These are phyloP conservation scores for Beauveria caledonica DNA, from an alignment of 2,329 filamentous ascomycete species.

Conservation along the genomic window DNA sequence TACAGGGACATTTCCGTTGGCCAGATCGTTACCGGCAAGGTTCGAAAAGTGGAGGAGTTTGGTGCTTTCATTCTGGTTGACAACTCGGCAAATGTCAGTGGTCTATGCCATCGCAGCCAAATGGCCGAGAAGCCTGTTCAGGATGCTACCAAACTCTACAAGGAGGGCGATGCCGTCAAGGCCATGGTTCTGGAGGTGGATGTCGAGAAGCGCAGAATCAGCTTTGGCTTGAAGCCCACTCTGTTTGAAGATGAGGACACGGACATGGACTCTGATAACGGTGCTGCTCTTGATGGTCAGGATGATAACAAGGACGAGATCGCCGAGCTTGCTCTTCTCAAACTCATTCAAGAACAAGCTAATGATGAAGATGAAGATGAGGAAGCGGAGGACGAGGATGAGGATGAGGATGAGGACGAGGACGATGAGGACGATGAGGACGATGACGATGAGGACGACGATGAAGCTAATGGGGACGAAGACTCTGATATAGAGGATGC, in stretches of 20 bases:
- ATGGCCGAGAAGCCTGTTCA: slow-evolving; percentile 78
- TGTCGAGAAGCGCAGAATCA: slow-evolving; percentile 66
- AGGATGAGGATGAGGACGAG: slow-evolving; percentile 24
- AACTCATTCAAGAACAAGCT: slow-evolving; percentile 35
- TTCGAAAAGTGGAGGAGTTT: slow-evolving; percentile 90
- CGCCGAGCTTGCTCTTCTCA: slow-evolving; percentile 35
- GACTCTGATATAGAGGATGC: slow-evolving; percentile 17
- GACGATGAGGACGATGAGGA: slow-evolving; percentile 22
- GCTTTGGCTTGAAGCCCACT: slow-evolving; percentile 85
- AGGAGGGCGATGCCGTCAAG: slow-evolving; percentile 87
- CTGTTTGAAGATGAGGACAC: slow-evolving; percentile 65
- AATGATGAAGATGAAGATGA: too few relatives aligned
- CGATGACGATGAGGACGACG: slow-evolving; percentile 33
- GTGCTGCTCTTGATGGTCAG: slow-evolving; percentile 32
- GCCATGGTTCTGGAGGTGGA: slow-evolving; percentile 79
- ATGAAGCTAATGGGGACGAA: slow-evolving; percentile 21
- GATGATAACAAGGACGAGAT: slow-evolving; percentile 41
- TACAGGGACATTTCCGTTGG: slow-evolving; percentile 72
- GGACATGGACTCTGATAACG: slow-evolving; percentile 40
- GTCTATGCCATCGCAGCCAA: slow-evolving; percentile 84
- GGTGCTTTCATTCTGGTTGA: slow-evolving; percentile 91
- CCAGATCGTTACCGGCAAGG: slow-evolving; percentile 78
- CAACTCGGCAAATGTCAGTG: slow-evolving; percentile 79
- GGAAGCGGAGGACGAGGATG: too few relatives aligned
- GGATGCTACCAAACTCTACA: slow-evolving; percentile 84